These are phyloP conservation scores for Rhodotorula diobovata DNA, from an alignment of 768 basidiomycete species.

Conservation along the genomic window DNA sequence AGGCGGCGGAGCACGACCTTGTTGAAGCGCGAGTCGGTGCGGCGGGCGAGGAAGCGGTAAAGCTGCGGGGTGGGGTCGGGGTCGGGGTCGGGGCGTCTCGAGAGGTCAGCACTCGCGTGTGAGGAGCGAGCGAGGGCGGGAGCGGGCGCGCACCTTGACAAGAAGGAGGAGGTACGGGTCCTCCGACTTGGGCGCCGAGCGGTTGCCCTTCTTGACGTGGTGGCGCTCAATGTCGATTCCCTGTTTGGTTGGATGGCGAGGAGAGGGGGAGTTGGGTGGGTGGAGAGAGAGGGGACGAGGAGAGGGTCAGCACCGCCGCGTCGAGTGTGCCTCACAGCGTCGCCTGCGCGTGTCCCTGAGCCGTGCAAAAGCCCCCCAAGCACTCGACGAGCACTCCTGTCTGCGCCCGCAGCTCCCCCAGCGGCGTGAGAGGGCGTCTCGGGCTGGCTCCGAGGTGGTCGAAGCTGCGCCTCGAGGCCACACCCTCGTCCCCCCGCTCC, in stretches of 20 bases:
- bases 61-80: constrained; percentile 64
- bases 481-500: too few relatives aligned
- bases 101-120: not conserved
- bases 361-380: too few relatives aligned
- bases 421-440: too few relatives aligned
- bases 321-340: too few relatives aligned
- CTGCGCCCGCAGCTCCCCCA: too few relatives aligned
- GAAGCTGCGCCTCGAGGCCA: too few relatives aligned
- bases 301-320: not conserved
- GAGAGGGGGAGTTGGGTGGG: not conserved
- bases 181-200: constrained; percentile 95
- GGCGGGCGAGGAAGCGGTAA: constrained; percentile 96
- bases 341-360: too few relatives aligned
- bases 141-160: constrained; percentile 77
- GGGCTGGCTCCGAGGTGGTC: too few relatives aligned
- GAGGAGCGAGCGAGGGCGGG: not conserved
- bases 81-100: too few relatives aligned
- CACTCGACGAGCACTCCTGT: too few relatives aligned
- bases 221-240: constrained; percentile 63
- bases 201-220: constrained; percentile 97
- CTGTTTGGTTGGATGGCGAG: not conserved
- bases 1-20: constrained; percentile 93
- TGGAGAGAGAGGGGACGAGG: not conserved
- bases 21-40: constrained; percentile 95
- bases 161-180: constrained; percentile 97